Percentiles rank a stretch among this genome's conserved stretches.
Conservation (phyloP, 371 early-diverging fungal genomes). For the Saksenaea vasiformis region DNA sequence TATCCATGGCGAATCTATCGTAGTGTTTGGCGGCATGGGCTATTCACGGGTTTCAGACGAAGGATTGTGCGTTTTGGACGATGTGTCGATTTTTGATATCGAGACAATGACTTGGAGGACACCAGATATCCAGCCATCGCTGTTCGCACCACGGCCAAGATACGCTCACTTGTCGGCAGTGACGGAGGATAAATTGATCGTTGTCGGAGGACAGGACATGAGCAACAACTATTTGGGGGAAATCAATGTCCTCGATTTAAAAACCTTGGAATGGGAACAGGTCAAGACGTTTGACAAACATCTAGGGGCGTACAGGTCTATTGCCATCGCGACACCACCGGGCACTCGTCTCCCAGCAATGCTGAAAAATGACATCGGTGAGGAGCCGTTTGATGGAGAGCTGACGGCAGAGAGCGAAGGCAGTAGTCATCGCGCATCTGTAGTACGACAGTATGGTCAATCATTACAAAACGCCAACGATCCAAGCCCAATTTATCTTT, state of each 20-base stretch:
- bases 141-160: slow-evolving; percentile 69
- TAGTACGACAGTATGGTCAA: slow-evolving; percentile 14
- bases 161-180: slow-evolving; percentile 80
- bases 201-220: slow-evolving; percentile 86
- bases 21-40: slow-evolving; percentile 70
- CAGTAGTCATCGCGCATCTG: slow-evolving; percentile 5
- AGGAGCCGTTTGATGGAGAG: neutral
- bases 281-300: slow-evolving; percentile 70
- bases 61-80: slow-evolving; percentile 66
- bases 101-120: slow-evolving; percentile 64
- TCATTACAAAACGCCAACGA: slow-evolving; percentile 19
- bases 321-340: slow-evolving; percentile 54
- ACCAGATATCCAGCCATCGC: slow-evolving; percentile 46
- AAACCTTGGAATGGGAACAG: slow-evolving; percentile 66
- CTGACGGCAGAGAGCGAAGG: slow-evolving; percentile 5
- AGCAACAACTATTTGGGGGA: slow-evolving; percentile 77
- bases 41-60: slow-evolving; percentile 41
- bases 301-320: slow-evolving; percentile 80
- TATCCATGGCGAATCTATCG: slow-evolving; percentile 53
- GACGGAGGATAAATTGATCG: slow-evolving; percentile 58
- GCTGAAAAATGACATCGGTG: slow-evolving; percentile 9
- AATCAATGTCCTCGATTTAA: slow-evolving; percentile 74
- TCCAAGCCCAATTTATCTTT: slow-evolving; percentile 59
- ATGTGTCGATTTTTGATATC: slow-evolving; percentile 71
- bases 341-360: slow-evolving; percentile 23